These are phyloP conservation scores for Pharus latifolius DNA, from an alignment of 176 grass and related monocot species.

Conservation along the genomic window DNA sequence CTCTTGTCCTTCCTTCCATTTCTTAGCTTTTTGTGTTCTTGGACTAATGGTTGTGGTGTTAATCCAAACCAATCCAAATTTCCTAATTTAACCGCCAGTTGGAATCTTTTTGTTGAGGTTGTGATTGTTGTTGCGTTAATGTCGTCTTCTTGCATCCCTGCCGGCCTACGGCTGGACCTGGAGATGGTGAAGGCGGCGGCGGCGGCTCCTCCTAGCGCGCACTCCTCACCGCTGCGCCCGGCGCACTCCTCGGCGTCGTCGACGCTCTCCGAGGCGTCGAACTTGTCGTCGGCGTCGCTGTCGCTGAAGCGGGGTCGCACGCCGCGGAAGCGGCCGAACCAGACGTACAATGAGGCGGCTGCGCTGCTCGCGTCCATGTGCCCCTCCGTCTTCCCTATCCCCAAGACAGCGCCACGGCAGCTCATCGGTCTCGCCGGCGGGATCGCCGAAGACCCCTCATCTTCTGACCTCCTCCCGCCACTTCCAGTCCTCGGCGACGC, in stretches of 20 bases:
- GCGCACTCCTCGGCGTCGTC: slow-evolving; percentile 55
- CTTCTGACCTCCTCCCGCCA: slow-evolving; percentile 68
- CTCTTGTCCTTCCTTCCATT: background rate
- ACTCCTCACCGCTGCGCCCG: slow-evolving; percentile 19
- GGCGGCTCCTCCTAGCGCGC: background rate
- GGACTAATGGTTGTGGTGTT: too few species aligned
- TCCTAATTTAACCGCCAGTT: background rate
- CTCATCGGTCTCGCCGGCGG: slow-evolving; percentile 37
- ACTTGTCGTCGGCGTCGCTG: slow-evolving; percentile 41
- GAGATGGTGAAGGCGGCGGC: slow-evolving; percentile 59
- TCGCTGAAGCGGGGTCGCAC: slow-evolving; percentile 73
- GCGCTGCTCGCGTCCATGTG: slow-evolving; percentile 81
- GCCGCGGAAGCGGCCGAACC: slow-evolving; percentile 71
- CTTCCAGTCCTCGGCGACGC: slow-evolving; percentile 55
- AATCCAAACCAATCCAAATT: too few species aligned
- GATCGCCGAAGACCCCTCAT: slow-evolving; percentile 29
- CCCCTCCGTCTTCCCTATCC: slow-evolving; percentile 59
- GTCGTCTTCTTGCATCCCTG: slow-evolving; percentile 70
- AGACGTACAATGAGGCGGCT: slow-evolving; percentile 92
- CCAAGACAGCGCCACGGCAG: slow-evolving; percentile 1
- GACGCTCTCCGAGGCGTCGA: slow-evolving; percentile 38
- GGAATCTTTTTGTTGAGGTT: background rate
- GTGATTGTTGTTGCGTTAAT: background rate
- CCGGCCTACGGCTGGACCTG: slow-evolving; percentile 58
- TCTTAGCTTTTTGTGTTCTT: background rate